Evolutionary conservation across 768 basidiomycete species (phyloP).

Genomic region (Agaricus sinodeliciosus): DNA sequence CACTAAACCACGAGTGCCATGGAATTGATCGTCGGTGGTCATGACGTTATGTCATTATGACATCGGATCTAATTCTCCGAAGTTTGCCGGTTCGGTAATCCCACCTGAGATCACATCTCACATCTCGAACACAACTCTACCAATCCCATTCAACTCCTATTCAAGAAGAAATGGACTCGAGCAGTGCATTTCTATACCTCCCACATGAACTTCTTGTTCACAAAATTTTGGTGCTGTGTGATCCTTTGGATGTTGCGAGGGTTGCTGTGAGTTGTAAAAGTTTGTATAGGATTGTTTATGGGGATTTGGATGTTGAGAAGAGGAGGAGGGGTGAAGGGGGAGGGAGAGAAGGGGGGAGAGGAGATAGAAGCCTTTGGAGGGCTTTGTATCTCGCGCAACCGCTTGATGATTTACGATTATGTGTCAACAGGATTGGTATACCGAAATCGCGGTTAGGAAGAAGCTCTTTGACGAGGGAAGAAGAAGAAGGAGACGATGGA

Average conservation of each 20-base stretch:
- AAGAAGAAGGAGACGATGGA: conserved; percentile 23
- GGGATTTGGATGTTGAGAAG: conserved; percentile 14
- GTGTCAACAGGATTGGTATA: conserved; percentile 24
- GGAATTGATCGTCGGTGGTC: too few relatives aligned
- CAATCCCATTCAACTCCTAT: too few relatives aligned
- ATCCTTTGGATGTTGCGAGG: conserved; percentile 53
- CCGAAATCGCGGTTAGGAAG: neutral
- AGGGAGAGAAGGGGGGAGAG: neutral
- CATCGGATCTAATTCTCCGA: too few relatives aligned
- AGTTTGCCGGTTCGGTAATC: too few relatives aligned
- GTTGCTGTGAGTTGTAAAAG: conserved; percentile 43
- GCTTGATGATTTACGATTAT: conserved; percentile 58
- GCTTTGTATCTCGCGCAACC: conserved; percentile 54
- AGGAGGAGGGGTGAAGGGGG: neutral
- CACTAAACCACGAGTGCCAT: too few relatives aligned
- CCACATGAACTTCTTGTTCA: conserved; percentile 59
- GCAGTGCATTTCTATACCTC: conserved; percentile 26
- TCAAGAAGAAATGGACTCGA: too few relatives aligned
- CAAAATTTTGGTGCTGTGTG: conserved; percentile 45
- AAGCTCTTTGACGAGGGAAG: neutral
- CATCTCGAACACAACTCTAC: too few relatives aligned
- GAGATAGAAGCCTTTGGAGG: conserved; percentile 50
- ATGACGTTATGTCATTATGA: too few relatives aligned
- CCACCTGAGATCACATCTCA: too few relatives aligned
- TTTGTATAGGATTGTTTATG: conserved; percentile 10